Conservation (phyloP, 2,329 filamentous ascomycete genomes). For the Polytolypa hystricis region DNA sequence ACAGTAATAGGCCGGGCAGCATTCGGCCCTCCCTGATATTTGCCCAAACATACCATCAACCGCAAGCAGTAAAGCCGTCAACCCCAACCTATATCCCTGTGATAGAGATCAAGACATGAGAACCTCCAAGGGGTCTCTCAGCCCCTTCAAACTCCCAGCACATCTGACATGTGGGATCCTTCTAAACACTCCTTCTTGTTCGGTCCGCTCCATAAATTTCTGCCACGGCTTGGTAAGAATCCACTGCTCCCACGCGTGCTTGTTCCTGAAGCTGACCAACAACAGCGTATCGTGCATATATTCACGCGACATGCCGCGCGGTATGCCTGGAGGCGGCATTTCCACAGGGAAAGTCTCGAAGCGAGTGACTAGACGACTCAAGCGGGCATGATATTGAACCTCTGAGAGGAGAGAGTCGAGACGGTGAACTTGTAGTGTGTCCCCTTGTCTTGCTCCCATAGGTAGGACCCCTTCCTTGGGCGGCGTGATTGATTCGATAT, state of each 20-base stretch:
- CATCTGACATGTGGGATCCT: conserved; percentile 20
- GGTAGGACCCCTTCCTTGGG: conserved; percentile 7
- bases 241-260: conserved; percentile 17
- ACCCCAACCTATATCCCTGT: no score
- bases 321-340: conserved; percentile 13
- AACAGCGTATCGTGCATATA: conserved; percentile 19
- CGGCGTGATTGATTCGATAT: conserved; percentile 14
- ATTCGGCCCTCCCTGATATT: no score
- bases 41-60: no score
- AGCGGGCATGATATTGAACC: conserved; percentile 15
- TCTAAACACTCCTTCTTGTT: conserved; percentile 17
- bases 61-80: no score
- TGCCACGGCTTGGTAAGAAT: conserved; percentile 17
- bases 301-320: conserved; percentile 11
- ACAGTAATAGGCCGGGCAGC: no score
- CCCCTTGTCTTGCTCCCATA: not conserved
- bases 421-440: conserved; percentile 9
- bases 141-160: conserved; percentile 17
- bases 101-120: conserved; percentile 3
- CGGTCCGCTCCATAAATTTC: conserved; percentile 18
- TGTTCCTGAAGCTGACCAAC: conserved; percentile 18
- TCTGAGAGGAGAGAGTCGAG: conserved; percentile 17
- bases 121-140: conserved; percentile 19
- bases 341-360: conserved; percentile 19
- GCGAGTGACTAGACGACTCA: conserved; percentile 16